phyloP scores from a whole-genome alignment of 202 grass and related monocot genomes.

The Setaria italica region DNA sequence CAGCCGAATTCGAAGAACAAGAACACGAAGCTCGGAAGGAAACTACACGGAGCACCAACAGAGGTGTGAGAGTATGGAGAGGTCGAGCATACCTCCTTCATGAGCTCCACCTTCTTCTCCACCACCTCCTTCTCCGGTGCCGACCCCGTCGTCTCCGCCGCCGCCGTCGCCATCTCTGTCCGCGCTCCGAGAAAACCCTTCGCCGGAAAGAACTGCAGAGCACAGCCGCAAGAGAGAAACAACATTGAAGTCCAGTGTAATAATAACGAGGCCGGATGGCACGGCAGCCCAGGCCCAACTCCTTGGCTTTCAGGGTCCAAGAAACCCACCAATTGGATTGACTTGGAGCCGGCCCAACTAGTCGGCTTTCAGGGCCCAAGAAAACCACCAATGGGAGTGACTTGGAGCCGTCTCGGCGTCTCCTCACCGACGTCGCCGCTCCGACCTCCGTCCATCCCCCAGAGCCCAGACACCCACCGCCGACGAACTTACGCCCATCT shows the following conservation, averaged over 20 bases:
- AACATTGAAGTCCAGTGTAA: not conserved
- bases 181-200: conserved; percentile 6
- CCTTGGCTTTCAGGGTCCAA: not conserved
- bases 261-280: not conserved
- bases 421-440: not conserved
- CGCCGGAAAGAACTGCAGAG: not conserved
- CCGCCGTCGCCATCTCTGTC: conserved; percentile 21
- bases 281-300: not conserved
- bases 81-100: conserved; percentile 51
- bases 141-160: not conserved
- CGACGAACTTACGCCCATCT: not conserved
- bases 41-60: not conserved
- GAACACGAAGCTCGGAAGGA: not conserved
- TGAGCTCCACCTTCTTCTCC: conserved; percentile 58
- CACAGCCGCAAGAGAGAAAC: not conserved
- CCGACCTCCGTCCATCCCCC: not conserved
- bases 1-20: conserved; percentile 12
- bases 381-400: not conserved
- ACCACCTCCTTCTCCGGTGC: conserved; percentile 11
- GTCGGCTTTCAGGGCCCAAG: not conserved
- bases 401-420: not conserved
- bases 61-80: not conserved
- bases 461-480: no score
- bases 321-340: not conserved
- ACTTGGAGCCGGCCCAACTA: not conserved